Evolutionary conservation across 176 grass and related monocot species (phyloP).

Genomic region (Thinopyrum elongatum): DNA sequence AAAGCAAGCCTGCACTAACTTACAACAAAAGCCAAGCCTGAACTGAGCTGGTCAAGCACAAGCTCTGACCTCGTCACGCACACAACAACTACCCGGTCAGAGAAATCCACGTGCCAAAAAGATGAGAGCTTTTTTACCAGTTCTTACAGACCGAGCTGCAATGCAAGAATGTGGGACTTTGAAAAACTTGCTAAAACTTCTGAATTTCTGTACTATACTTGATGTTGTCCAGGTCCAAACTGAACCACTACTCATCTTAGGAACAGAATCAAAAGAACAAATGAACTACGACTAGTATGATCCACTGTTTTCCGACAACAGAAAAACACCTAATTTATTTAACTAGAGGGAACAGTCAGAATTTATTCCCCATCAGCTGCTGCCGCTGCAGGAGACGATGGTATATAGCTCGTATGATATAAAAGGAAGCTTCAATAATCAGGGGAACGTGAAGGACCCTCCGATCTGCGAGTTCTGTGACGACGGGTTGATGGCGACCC

Average conservation of each 20-base stretch:
- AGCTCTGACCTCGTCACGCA: no score
- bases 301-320: neutral
- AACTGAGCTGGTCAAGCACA: no score
- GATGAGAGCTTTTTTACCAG: no score
- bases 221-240: slow-evolving; percentile 21
- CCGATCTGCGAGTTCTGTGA: slow-evolving; percentile 67
- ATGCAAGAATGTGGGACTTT: neutral
- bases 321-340: neutral
- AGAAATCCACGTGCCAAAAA: no score
- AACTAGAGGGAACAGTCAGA: neutral
- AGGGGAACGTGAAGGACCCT: slow-evolving; percentile 85
- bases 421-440: no score
- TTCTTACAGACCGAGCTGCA: neutral
- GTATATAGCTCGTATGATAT: neutral
- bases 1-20: no score
- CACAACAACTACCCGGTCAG: no score
- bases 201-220: slow-evolving; percentile 17
- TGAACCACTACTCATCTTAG: no score
- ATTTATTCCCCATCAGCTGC: neutral
- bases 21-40: no score
- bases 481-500: slow-evolving; percentile 87
- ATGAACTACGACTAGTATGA: slow-evolving; percentile 39
- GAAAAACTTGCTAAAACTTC: neutral
- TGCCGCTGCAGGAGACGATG: neutral
- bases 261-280: slow-evolving; percentile 38